Conservation (phyloP, 768 basidiomycete genomes). For the Phanerochaete sordida region DNA sequence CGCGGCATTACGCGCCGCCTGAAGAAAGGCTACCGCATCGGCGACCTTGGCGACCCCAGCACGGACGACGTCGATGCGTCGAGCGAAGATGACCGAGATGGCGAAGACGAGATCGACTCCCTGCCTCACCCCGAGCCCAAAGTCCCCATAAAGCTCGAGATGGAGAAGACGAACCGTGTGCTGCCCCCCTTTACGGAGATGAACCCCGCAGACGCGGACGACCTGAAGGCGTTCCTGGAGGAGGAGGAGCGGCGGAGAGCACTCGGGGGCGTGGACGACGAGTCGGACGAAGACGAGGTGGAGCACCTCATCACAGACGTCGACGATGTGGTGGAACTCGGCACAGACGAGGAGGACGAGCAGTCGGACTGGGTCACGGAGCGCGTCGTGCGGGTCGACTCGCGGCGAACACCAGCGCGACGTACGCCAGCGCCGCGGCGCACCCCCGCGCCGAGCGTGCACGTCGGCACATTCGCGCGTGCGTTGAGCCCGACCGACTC, state of each 20-base stretch:
- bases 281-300: constrained; percentile 30
- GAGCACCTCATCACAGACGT: constrained; percentile 12
- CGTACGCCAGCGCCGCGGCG: constrained; percentile 1
- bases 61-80: constrained; percentile 28
- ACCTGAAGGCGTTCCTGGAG: constrained; percentile 63
- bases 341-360: constrained; percentile 13
- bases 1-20: constrained; percentile 58
- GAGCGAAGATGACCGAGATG: constrained; percentile 43
- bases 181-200: constrained; percentile 42
- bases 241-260: constrained; percentile 55
- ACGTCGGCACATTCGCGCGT: not conserved
- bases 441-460: not conserved
- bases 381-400: not conserved
- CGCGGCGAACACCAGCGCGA: not conserved
- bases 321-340: constrained; percentile 17
- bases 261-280: constrained; percentile 43
- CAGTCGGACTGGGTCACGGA: constrained; percentile 1
- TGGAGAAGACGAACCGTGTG: constrained; percentile 25
- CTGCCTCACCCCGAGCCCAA: constrained; percentile 32
- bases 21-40: constrained; percentile 43
- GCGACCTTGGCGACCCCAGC: constrained; percentile 37
- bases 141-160: constrained; percentile 29
- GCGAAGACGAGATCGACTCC: constrained; percentile 56
- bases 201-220: constrained; percentile 54
- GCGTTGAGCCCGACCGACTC: constrained; percentile 2